phyloP scores from a whole-genome alignment of 495 filamentous ascomycete species.

The Cercophora scortea region DNA sequence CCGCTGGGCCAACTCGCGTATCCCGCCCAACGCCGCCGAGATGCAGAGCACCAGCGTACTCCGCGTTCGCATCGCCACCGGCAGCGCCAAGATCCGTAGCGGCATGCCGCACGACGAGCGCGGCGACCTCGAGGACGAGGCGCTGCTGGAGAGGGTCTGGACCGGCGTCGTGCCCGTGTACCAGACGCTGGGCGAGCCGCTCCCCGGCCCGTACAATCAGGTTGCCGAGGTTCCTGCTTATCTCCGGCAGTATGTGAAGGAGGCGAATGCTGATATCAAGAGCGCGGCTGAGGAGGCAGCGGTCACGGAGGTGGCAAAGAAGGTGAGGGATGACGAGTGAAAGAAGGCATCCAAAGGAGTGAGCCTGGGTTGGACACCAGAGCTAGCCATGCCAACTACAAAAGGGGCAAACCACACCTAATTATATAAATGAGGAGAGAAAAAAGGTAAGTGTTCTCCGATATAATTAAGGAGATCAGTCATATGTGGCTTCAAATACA shows the following conservation, averaged over 20 bases:
- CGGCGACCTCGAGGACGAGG: constrained; percentile 57
- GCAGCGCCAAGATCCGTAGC: constrained; percentile 69
- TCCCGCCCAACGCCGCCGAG: constrained; percentile 68
- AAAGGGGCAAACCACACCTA: too few species aligned
- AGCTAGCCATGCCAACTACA: too few species aligned
- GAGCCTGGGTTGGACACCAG: too few species aligned
- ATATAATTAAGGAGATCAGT: too few species aligned
- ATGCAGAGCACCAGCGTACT: constrained; percentile 71
- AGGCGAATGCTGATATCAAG: constrained; percentile 44
- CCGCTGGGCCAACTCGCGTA: constrained; percentile 63
- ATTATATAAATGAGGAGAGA: too few species aligned
- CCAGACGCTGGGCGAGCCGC: constrained; percentile 56
- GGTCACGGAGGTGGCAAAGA: constrained; percentile 15
- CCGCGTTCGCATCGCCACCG: constrained; percentile 58
- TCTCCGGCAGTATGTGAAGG: constrained; percentile 48
- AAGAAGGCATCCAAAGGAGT: too few species aligned
- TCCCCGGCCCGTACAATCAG: constrained; percentile 55
- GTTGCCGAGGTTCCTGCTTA: constrained; percentile 56
- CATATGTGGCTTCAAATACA: too few species aligned
- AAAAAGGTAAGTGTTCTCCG: too few species aligned
- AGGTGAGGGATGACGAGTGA: constrained; percentile 3
- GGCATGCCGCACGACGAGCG: constrained; percentile 65
- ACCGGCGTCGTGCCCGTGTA: constrained; percentile 78
- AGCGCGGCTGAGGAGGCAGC: constrained; percentile 46
- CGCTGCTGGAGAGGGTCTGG: constrained; percentile 58